These are phyloP conservation scores for Pistacia integerrima DNA, from an alignment of 345 rosid species.

Conservation along the genomic window DNA sequence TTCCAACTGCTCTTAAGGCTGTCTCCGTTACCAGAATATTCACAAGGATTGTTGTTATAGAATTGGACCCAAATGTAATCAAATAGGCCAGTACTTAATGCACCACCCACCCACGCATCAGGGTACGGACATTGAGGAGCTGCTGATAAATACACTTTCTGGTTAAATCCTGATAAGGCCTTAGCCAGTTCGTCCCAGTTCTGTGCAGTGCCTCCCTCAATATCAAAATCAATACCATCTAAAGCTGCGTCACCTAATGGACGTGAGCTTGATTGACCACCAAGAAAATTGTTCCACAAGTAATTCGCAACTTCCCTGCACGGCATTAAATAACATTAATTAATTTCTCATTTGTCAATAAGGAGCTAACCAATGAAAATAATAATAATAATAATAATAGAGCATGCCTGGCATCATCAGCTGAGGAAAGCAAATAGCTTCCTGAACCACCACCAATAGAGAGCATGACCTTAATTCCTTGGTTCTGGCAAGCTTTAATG, in stretches of 20 bases:
- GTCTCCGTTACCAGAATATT: constrained; percentile 14
- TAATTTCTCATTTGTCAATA: neutral
- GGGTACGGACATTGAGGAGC: constrained; percentile 25
- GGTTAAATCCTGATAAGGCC: neutral
- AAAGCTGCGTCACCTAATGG: constrained; percentile 23
- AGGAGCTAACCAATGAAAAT: too few species aligned
- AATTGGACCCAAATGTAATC: constrained; percentile 36
- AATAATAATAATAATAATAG: neutral
- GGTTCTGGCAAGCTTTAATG: constrained; percentile 9
- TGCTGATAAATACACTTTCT: constrained; percentile 20
- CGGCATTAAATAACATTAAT: neutral
- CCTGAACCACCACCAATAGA: constrained; percentile 8
- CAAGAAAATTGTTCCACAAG: constrained; percentile 20
- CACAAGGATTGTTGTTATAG: constrained; percentile 31
- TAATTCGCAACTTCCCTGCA: constrained; percentile 19
- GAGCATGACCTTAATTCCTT: constrained; percentile 23
- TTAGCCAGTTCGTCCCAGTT: constrained; percentile 19
- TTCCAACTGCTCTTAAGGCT: constrained; percentile 21
- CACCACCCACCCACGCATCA: constrained; percentile 11
- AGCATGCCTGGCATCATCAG: constrained; percentile 21
- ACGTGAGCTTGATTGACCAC: constrained; percentile 13
- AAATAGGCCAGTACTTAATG: constrained; percentile 12
- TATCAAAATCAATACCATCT: constrained; percentile 31
- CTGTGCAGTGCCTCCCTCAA: constrained; percentile 23
- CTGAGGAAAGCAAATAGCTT: constrained; percentile 11